Evolutionary conservation across 2,329 filamentous ascomycete species (phyloP).

Genomic region (Gaeumannomyces sp.): DNA sequence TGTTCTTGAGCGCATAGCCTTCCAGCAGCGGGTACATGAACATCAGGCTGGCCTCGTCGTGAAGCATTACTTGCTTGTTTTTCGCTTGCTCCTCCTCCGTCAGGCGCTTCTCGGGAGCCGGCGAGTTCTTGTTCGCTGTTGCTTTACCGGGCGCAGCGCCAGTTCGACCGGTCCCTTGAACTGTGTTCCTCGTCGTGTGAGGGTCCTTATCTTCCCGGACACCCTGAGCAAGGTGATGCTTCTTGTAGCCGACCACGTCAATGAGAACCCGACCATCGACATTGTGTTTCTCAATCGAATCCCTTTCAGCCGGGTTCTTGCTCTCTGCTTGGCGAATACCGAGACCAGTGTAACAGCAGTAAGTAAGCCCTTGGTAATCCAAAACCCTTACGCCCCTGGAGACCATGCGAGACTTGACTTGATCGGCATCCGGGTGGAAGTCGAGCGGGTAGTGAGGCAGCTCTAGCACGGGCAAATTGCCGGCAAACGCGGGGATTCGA

Average conservation of each 20-base stretch:
- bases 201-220: slow-evolving; percentile 29
- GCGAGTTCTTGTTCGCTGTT: slow-evolving; percentile 1
- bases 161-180: slow-evolving; percentile 10
- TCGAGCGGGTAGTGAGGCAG: slow-evolving; percentile 32
- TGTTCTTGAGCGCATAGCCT: slow-evolving; percentile 41
- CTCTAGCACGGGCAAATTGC: slow-evolving; percentile 35
- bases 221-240: slow-evolving; percentile 30
- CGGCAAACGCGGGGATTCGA: slow-evolving; percentile 26
- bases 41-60: slow-evolving; percentile 68
- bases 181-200: slow-evolving; percentile 19
- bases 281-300: slow-evolving; percentile 25
- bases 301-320: slow-evolving; percentile 5
- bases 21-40: slow-evolving; percentile 86
- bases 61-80: slow-evolving; percentile 35
- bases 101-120: slow-evolving; percentile 18
- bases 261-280: slow-evolving; percentile 35
- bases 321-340: slow-evolving; percentile 22
- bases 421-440: slow-evolving; percentile 24
- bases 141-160: slow-evolving; percentile 3
- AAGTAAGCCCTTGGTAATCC: slow-evolving; percentile 34
- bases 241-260: slow-evolving; percentile 36
- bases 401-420: slow-evolving; percentile 23
- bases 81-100: slow-evolving; percentile 27
- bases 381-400: slow-evolving; percentile 33
- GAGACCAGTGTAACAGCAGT: slow-evolving; percentile 36